Evolutionary conservation across 1,284 basidiomycete genomes (phyloP).

Genomic region (Leccinum variabile): DNA sequence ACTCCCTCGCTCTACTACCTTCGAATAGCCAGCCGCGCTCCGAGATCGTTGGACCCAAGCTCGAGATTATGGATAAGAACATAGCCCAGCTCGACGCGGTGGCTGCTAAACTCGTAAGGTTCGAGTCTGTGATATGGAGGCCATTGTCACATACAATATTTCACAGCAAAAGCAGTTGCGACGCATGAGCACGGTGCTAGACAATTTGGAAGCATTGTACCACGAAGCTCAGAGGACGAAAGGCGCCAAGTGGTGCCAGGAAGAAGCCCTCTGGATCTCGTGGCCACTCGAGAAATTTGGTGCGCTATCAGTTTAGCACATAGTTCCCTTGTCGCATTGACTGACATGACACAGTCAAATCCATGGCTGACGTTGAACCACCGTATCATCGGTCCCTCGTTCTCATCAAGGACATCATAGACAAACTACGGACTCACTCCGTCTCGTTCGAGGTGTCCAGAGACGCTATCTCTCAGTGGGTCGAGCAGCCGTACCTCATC

Average conservation of each 20-base stretch:
- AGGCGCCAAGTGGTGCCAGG: conserved; percentile 63
- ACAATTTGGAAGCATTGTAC: conserved; percentile 61
- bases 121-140: neutral
- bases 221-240: conserved; percentile 68
- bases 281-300: conserved; percentile 80
- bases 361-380: conserved; percentile 53
- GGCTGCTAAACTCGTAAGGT: conserved; percentile 60
- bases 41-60: conserved; percentile 59
- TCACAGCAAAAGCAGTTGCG: conserved; percentile 66
- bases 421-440: conserved; percentile 61
- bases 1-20: conserved; percentile 56
- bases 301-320: conserved; percentile 30
- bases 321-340: neutral
- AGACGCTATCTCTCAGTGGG: conserved; percentile 60
- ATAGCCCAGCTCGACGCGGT: conserved; percentile 60
- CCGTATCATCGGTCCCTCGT: conserved; percentile 69
- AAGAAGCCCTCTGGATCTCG: conserved; percentile 74
- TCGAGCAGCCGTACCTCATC: conserved; percentile 60
- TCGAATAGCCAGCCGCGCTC: conserved; percentile 51
- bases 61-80: conserved; percentile 64
- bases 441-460: conserved; percentile 67
- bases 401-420: conserved; percentile 55
- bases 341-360: conserved; percentile 45
- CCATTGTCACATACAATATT: neutral
- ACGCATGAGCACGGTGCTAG: conserved; percentile 59